Evolutionary conservation across 2,329 filamentous ascomycete genomes (phyloP).

Genomic region (Neocucurbitaria cava): DNA sequence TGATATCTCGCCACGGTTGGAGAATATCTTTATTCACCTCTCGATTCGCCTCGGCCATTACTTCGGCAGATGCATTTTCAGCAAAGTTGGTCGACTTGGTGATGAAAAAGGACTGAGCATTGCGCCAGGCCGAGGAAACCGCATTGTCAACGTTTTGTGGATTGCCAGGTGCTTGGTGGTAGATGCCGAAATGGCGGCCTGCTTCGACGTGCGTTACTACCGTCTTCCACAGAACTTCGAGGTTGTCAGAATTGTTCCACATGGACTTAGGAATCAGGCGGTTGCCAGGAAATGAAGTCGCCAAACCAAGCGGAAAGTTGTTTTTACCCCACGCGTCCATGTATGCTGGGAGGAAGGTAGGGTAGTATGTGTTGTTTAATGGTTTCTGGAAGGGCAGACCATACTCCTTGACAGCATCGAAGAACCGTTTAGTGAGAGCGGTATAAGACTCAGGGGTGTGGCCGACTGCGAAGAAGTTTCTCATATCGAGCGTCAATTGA

Average conservation of each 20-base stretch:
- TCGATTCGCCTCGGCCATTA: background rate
- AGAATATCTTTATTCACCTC: slow-evolving; percentile 8
- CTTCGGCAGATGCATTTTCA: background rate
- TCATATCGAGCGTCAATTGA: slow-evolving; percentile 8
- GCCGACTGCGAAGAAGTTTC: slow-evolving; percentile 14
- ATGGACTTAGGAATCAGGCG: slow-evolving; percentile 27
- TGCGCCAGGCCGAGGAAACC: slow-evolving; percentile 33
- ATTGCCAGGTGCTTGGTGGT: slow-evolving; percentile 31
- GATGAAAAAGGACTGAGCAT: slow-evolving; percentile 33
- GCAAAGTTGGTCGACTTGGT: slow-evolving; percentile 1
- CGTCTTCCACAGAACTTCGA: slow-evolving; percentile 18
- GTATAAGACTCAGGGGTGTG: slow-evolving; percentile 15
- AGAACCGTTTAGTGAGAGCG: slow-evolving; percentile 14
- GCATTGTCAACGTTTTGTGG: slow-evolving; percentile 28
- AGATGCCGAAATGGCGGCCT: slow-evolving; percentile 20
- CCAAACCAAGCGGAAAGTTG: slow-evolving; percentile 11
- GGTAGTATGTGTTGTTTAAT: slow-evolving; percentile 11
- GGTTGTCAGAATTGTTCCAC: slow-evolving; percentile 22
- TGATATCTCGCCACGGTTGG: slow-evolving; percentile 13
- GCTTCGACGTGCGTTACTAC: slow-evolving; percentile 23
- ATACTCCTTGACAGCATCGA: slow-evolving; percentile 11
- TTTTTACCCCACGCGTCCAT: slow-evolving; percentile 25
- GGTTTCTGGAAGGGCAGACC: slow-evolving; percentile 19
- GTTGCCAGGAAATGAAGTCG: slow-evolving; percentile 15
- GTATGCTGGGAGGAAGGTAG: slow-evolving; percentile 22